phyloP scores from a whole-genome alignment of 495 filamentous ascomycete species.

The Podospora comata region DNA sequence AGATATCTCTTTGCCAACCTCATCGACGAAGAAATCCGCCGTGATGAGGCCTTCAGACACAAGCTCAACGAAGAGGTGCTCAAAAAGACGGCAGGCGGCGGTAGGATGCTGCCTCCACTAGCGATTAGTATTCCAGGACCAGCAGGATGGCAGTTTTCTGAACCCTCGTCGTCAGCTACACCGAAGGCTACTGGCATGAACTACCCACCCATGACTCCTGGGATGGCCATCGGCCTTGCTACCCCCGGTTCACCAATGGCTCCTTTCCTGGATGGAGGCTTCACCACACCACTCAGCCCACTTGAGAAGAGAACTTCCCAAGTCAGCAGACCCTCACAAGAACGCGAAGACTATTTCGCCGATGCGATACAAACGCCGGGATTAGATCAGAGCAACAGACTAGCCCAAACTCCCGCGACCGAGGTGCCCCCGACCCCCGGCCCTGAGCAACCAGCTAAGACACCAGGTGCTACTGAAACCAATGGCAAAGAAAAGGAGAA shows the following conservation, averaged over 20 bases:
- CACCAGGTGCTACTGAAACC: conserved; percentile 33
- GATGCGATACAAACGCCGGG: conserved; percentile 43
- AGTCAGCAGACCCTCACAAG: conserved; percentile 37
- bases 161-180: conserved; percentile 50
- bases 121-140: conserved; percentile 69
- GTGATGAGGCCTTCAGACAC: conserved; percentile 70
- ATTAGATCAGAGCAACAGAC: conserved; percentile 22
- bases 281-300: conserved; percentile 37
- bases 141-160: conserved; percentile 43
- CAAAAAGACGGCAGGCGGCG: conserved; percentile 50
- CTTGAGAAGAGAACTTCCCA: conserved; percentile 38
- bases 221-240: conserved; percentile 73
- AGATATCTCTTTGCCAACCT: conserved; percentile 87
- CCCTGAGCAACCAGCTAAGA: conserved; percentile 37
- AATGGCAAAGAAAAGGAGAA: conserved; percentile 57
- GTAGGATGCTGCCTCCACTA: conserved; percentile 55
- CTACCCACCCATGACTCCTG: conserved; percentile 62
- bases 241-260: conserved; percentile 53
- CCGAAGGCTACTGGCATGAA: conserved; percentile 60
- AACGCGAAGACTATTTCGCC: conserved; percentile 48
- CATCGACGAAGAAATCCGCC: conserved; percentile 82
- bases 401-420: conserved; percentile 34
- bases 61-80: conserved; percentile 59
- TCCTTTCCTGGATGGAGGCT: conserved; percentile 41
- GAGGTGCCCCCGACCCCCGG: conserved; percentile 14